Percentiles rank a stretch among this genome's conserved stretches.
Evolutionary conservation across 805 yeast genomes (phyloP).

Genomic region (Metschnikowia kofuensis): DNA sequence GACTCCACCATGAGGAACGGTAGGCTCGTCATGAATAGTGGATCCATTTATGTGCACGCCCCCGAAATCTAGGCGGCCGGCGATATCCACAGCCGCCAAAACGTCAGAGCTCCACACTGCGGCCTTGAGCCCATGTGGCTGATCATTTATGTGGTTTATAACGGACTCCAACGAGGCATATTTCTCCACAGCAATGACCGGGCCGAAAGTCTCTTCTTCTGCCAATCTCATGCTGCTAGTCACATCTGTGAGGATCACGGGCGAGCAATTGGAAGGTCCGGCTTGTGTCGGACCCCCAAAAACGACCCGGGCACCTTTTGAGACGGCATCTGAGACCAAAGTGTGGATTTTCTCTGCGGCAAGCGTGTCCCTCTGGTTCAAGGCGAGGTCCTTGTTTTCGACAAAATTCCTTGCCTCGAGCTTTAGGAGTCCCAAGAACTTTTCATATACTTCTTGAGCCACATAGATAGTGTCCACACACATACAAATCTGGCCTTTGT

Average conservation of each 20-base stretch:
- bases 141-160: slow-evolving; percentile 7
- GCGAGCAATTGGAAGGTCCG: slow-evolving; percentile 14
- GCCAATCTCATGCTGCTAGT: slow-evolving; percentile 27
- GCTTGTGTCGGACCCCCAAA: slow-evolving; percentile 18
- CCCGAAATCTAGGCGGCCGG: slow-evolving; percentile 36
- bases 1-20: slow-evolving; percentile 47
- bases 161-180: slow-evolving; percentile 18
- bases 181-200: slow-evolving; percentile 32
- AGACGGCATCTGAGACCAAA: neutral
- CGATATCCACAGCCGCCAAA: slow-evolving; percentile 31
- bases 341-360: slow-evolving; percentile 22
- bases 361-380: slow-evolving; percentile 32
- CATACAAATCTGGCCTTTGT: slow-evolving; percentile 51
- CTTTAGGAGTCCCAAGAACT: slow-evolving; percentile 21
- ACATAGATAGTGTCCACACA: slow-evolving; percentile 38
- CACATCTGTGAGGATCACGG: slow-evolving; percentile 33
- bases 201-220: slow-evolving; percentile 43
- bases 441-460: slow-evolving; percentile 32
- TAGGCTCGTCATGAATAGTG: slow-evolving; percentile 34
- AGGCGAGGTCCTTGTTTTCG: slow-evolving; percentile 18
- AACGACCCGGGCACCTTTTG: slow-evolving; percentile 34
- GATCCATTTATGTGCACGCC: slow-evolving; percentile 38
- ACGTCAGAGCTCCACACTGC: slow-evolving; percentile 42
- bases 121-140: slow-evolving; percentile 38
- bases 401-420: slow-evolving; percentile 15